These are phyloP conservation scores for Boletus fagicola DNA, from an alignment of 768 basidiomycete genomes.

Conservation along the genomic window DNA sequence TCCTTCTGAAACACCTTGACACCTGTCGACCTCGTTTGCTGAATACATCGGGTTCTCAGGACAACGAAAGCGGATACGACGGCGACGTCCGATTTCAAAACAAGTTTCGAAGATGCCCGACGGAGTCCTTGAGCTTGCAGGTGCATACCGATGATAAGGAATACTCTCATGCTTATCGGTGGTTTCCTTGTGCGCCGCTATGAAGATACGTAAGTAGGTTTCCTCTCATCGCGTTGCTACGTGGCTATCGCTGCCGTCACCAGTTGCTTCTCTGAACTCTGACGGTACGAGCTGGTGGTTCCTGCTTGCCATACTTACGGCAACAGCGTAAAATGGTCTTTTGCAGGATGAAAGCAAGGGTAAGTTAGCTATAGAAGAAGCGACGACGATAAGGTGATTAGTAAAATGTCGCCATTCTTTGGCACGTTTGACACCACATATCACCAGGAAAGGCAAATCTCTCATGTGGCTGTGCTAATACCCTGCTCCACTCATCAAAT, in stretches of 20 bases:
- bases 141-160: conserved; percentile 12
- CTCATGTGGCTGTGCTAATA: conserved; percentile 22
- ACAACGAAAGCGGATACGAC: neutral
- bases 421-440: neutral
- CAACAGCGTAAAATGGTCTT: no score
- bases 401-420: neutral
- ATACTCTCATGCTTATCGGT: conserved; percentile 9
- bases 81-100: neutral
- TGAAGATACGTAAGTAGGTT: conserved; percentile 11
- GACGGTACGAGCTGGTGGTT: neutral
- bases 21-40: conserved; percentile 3
- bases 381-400: conserved; percentile 3
- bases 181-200: neutral
- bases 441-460: conserved; percentile 18
- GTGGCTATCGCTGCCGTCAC: neutral
- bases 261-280: neutral
- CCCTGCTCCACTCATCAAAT: conserved; percentile 17
- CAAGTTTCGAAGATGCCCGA: conserved; percentile 2
- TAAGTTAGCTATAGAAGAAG: neutral
- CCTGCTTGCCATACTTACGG: neutral
- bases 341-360: neutral
- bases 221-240: neutral
- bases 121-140: neutral
- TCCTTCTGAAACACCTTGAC: conserved; percentile 11
- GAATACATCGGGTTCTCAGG: neutral